Percentiles rank a stretch among this genome's conserved stretches.
Conservation (phyloP, 805 yeast genomes). For the Limtongozyma cylindracea region DNA sequence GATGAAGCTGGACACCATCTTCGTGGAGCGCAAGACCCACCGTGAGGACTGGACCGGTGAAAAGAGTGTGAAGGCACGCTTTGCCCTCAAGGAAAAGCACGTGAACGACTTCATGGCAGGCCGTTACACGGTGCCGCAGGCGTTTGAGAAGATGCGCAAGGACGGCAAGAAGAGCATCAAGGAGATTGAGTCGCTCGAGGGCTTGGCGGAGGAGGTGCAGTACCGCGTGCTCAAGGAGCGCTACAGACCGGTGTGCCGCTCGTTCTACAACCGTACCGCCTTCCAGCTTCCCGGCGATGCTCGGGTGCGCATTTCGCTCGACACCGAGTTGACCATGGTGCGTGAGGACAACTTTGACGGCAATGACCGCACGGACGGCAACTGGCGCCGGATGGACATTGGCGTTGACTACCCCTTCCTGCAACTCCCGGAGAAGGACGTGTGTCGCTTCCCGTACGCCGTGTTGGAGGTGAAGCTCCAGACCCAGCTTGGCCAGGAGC, state of each 20-base stretch:
- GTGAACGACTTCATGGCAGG: constrained; percentile 73
- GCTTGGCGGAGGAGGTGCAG: constrained; percentile 82
- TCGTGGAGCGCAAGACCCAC: constrained; percentile 93
- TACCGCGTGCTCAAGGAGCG: constrained; percentile 66
- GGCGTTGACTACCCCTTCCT: constrained; percentile 92
- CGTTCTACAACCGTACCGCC: constrained; percentile 94
- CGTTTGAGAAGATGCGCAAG: constrained; percentile 75
- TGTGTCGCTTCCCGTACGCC: constrained; percentile 91
- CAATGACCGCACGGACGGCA: constrained; percentile 62
- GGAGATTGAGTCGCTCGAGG: constrained; percentile 82
- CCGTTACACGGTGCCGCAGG: constrained; percentile 65
- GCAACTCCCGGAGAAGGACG: constrained; percentile 64
- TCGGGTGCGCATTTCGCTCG: constrained; percentile 92
- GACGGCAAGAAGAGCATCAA: constrained; percentile 73
- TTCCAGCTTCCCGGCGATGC: constrained; percentile 99
- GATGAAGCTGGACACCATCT: constrained; percentile 76
- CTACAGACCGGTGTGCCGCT: constrained; percentile 82
- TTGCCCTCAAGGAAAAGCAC: constrained; percentile 74
- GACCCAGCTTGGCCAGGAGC: constrained; percentile 96
- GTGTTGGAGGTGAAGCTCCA: constrained; percentile 92
- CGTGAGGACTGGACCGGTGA: constrained; percentile 99
- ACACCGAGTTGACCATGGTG: constrained; percentile 91
- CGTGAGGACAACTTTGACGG: constrained; percentile 97
- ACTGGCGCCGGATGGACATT: constrained; percentile 97
- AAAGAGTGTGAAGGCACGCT: constrained; percentile 95